Percentiles rank a stretch among this genome's conserved stretches.
phyloP scores from a whole-genome alignment of 768 basidiomycete genomes.

The Neoboletus brunneissimus region DNA sequence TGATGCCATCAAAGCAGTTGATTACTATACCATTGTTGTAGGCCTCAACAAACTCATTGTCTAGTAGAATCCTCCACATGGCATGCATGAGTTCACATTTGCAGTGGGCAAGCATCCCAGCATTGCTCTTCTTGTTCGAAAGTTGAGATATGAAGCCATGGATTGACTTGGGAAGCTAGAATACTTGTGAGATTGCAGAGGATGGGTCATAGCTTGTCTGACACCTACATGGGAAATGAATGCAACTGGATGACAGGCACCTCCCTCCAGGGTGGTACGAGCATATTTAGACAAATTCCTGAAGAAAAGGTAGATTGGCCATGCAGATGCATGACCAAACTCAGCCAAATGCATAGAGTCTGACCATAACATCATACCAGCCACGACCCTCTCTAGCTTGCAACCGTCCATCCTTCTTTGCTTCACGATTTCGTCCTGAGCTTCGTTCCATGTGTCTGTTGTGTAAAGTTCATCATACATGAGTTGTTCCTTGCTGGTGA shows the following conservation, averaged over 20 bases:
- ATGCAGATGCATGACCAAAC: conserved; percentile 14
- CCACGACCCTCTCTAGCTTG: conserved; percentile 9
- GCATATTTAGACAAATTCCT: conserved; percentile 24
- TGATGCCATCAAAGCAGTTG: background rate
- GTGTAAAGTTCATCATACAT: background rate
- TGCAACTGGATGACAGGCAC: conserved; percentile 21
- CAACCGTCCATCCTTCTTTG: background rate
- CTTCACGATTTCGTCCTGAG: background rate
- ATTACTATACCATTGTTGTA: background rate
- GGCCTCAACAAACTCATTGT: background rate
- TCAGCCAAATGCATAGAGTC: conserved; percentile 11
- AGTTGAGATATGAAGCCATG: background rate
- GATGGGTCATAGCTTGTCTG: background rate
- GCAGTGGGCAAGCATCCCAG: background rate
- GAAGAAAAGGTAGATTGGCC: too few species aligned
- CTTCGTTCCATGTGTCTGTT: background rate
- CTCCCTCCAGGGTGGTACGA: background rate
- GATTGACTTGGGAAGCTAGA: background rate
- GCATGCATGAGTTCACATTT: background rate
- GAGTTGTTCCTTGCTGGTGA: background rate
- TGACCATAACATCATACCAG: conserved; percentile 18
- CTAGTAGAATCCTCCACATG: background rate
- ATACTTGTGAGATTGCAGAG: too few species aligned
- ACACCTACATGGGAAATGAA: conserved; percentile 19
- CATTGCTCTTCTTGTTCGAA: background rate